phyloP scores from a whole-genome alignment of 2,329 filamentous ascomycete species.

The Curvularia lunata region DNA sequence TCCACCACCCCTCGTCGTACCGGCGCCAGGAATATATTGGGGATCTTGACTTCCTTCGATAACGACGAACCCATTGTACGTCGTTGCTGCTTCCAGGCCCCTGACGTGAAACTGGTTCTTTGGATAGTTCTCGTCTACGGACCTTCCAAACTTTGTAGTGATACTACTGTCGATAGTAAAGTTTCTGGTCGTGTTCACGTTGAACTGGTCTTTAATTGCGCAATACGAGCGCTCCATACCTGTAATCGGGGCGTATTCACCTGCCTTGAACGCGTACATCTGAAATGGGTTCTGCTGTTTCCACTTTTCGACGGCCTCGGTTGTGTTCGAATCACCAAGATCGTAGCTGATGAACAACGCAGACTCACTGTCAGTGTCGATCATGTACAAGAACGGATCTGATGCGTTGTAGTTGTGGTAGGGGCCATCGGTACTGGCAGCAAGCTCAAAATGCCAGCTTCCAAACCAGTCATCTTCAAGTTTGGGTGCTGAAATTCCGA shows the following conservation, averaged over 20 bases:
- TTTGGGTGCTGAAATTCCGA: constrained; percentile 76
- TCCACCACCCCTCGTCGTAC: constrained; percentile 72
- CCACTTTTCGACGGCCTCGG: constrained; percentile 60
- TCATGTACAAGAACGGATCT: constrained; percentile 70
- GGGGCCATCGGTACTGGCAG: constrained; percentile 77
- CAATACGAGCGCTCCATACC: constrained; percentile 84
- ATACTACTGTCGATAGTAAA: constrained; percentile 69
- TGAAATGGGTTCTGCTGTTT: constrained; percentile 67
- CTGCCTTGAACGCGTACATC: constrained; percentile 74
- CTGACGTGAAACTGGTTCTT: constrained; percentile 89
- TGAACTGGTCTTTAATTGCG: constrained; percentile 71
- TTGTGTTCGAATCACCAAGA: constrained; percentile 62
- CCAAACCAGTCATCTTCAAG: constrained; percentile 65
- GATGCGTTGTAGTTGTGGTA: constrained; percentile 71
- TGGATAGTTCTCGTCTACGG: constrained; percentile 64
- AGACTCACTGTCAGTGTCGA: constrained; percentile 82
- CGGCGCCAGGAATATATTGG: constrained; percentile 47
- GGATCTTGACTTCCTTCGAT: constrained; percentile 63
- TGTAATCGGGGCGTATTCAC: constrained; percentile 61
- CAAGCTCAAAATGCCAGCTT: constrained; percentile 80
- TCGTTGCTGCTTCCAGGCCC: constrained; percentile 72
- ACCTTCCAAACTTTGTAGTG: constrained; percentile 60
- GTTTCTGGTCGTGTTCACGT: constrained; percentile 66
- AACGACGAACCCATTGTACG: constrained; percentile 76
- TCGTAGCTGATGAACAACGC: constrained; percentile 81